Percentiles rank a stretch among this genome's conserved stretches.
Conservation (phyloP, 352 stramenopile species). For the Pythium utonaiense region DNA sequence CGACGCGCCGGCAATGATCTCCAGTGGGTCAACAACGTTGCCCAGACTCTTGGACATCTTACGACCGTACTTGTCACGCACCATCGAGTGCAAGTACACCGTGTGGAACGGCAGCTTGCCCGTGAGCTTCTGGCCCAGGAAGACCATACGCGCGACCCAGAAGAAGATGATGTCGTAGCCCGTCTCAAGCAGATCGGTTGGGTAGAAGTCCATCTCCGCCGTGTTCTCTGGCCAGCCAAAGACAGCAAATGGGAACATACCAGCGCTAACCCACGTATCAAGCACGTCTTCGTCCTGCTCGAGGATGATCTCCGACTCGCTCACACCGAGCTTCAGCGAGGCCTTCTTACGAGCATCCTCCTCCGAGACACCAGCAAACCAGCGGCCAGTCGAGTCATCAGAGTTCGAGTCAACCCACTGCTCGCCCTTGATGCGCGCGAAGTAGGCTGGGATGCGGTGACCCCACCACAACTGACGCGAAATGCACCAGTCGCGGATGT, state of each 20-base stretch:
- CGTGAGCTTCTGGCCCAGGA: constrained; percentile 96
- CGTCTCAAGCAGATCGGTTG: constrained; percentile 97
- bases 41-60: constrained; percentile 99
- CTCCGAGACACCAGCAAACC: constrained; percentile 74
- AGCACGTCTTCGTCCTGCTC: constrained; percentile 99
- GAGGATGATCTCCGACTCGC: constrained; percentile 70
- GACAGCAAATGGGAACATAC: constrained; percentile 94
- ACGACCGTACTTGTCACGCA: constrained; percentile 96
- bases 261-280: constrained; percentile 98
- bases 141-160: constrained; percentile 98
- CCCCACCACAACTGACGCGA: constrained; percentile 99
- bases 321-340: constrained; percentile 55
- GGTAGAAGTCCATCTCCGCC: constrained; percentile 92
- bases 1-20: constrained; percentile 96
- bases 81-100: constrained; percentile 97
- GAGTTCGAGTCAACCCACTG: constrained; percentile 70
- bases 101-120: constrained; percentile 96
- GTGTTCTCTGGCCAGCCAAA: constrained; percentile 78
- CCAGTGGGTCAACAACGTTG: constrained; percentile 98
- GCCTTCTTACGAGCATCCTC: constrained; percentile 90
- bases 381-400: constrained; percentile 52
- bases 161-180: constrained; percentile 99
- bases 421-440: constrained; percentile 87
- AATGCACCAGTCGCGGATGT: constrained; percentile 99
- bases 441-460: constrained; percentile 99